Base-by-base conservation (phyloP, 2,329 filamentous ascomycete species). In the Ascochyta koolunga region DNA sequence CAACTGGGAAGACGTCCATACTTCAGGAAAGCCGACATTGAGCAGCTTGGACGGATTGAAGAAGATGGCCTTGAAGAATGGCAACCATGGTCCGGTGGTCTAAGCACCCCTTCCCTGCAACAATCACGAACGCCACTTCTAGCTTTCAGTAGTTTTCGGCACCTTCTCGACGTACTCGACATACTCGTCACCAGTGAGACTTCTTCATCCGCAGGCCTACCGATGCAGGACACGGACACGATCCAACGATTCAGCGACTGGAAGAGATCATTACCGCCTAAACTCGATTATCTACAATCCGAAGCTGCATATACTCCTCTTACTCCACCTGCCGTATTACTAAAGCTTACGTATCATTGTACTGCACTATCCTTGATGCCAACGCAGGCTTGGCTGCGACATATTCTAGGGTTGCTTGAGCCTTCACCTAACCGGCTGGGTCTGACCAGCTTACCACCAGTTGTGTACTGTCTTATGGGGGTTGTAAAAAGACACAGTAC, bases 41-140 rank as follows among this genome's bases (percentile, higher is more conserved):
- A 77, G n/a, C 70, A 73, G 32, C 67, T 80, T 25, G 80, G 80
- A 9, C 71, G 75, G 2, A 75, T 89, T 2, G 79, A 84, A 22
- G 86, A 89, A 69, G 86, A 89, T 61, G 86, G 86, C 1, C 75
- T 88, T 18, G 89, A 91, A 65, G 88, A 91, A 74, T 91, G 88
- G 88, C 85, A 89, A 60, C 85, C 86, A 1, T 91, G 89, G 89
- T 79, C 80, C 16, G 83, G 86, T 22, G 78, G 79, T 54, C 62
- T 78, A 51, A 71, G 75, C 74, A 76, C 35, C 31, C 42, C 51
- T 27, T 48, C 52, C n/a, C 49, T 51, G 32, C 55, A 60, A 32
- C 56, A 58, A 27, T 60, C 62, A 37, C 61, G 66, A 38, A 60
- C 60, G 19, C 73, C 73, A 5, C 60, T 80, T 11, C 75, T 80